These are phyloP conservation scores for Capronia coronata DNA, from an alignment of 2,329 filamentous ascomycete genomes.

Conservation along the genomic window DNA sequence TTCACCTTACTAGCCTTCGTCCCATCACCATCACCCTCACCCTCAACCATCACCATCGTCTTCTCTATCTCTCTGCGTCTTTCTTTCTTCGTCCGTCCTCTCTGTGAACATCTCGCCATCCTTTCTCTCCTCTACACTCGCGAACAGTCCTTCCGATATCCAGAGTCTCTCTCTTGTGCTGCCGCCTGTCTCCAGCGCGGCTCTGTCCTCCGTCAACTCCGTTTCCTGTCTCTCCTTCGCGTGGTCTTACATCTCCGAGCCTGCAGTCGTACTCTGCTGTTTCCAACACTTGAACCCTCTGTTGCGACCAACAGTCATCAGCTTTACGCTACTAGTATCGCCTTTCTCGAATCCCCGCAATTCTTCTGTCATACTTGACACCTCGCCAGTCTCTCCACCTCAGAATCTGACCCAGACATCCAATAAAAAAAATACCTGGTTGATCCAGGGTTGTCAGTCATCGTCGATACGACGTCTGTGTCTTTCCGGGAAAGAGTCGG, in stretches of 20 bases:
- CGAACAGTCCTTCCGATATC: conserved; percentile 26
- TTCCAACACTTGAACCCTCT: conserved; percentile 1
- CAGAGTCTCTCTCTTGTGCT: conserved; percentile 26
- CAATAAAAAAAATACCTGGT: conserved; percentile 9
- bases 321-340: conserved; percentile 21
- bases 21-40: neutral
- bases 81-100: conserved; percentile 22
- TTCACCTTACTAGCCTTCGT: neutral
- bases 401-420: conserved; percentile 7
- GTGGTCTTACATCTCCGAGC: conserved; percentile 12
- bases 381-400: conserved; percentile 10
- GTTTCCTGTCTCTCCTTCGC: conserved; percentile 25
- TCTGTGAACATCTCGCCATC: conserved; percentile 16
- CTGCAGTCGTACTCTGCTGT: conserved; percentile 7
- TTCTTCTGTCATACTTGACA: conserved; percentile 9
- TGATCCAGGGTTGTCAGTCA: conserved; percentile 9
- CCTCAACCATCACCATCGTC: neutral
- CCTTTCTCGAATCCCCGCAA: conserved; percentile 5
- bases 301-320: conserved; percentile 15
- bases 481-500: conserved; percentile 2
- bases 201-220: conserved; percentile 19
- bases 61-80: conserved; percentile 5
- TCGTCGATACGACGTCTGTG: conserved; percentile 8
- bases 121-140: conserved; percentile 15
- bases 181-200: conserved; percentile 11